Evolutionary conservation across 106 monocot species (phyloP), one percentile per base, ranked within the genome.

Genomic region (Acanthochlamys bracteata): DNA sequence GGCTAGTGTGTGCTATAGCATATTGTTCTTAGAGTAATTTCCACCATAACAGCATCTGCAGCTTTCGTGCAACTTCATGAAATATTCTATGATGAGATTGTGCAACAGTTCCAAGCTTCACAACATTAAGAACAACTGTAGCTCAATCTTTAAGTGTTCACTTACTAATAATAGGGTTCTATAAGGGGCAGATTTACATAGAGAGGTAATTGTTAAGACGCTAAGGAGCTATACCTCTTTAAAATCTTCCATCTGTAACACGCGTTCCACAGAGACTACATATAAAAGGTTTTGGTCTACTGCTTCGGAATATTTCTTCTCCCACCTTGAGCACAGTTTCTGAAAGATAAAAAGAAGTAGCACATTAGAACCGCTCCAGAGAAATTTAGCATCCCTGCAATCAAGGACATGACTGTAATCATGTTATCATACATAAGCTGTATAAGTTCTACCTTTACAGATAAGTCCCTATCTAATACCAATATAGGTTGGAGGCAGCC

Each of bases 221-320:
- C 10, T n/a, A 53, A 52, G 10, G 16, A 25, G 16, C 41, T 40
- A 26, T 85, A 88, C 96, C 88, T 91, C 96, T 41, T 82, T 83
- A 49, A 98, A 91, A 80, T 98, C 88, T 78, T 79, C 84, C 70
- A 88, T 80, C 27, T 85, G 85, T 61, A 96, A 76, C 3, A 91
- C 78, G 4, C 69, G 60, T 25, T 98, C 88, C 3, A 98, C 88
- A 26, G 84, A 85, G 21, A 98, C 58, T n/a, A 83, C 22, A 71
- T 83, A 88, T 25, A 85, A 13, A 59, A 85, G 80, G 22, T 81
- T 71, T 40, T 42, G 27, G 47, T 91, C 78, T 15, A 87, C 40
- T 56, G 87, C 72, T 81, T 83, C 88, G 4, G 78, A 83, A 67
- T 83, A 91, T 42, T 85, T 91, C 61, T 85, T 98, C 74, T 98